These are phyloP conservation scores for Hygrophorus pudorinus DNA, from an alignment of 768 basidiomycete genomes.

Conservation along the genomic window DNA sequence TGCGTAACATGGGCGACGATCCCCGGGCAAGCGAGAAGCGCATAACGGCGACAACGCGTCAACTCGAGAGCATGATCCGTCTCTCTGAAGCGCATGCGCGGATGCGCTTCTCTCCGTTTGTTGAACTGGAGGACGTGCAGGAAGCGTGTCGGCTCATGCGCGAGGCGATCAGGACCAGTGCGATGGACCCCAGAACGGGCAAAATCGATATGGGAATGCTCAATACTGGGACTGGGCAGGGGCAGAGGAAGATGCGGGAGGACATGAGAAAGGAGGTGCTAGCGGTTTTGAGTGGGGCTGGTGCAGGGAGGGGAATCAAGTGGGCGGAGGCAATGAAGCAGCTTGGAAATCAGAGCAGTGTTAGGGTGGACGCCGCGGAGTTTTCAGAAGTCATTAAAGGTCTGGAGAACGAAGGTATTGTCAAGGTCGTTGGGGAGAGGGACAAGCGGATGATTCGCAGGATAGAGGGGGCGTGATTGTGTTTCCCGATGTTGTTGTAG, in stretches of 20 bases:
- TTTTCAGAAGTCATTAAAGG: conserved; percentile 71
- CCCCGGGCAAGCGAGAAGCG: conserved; percentile 82
- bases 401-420: conserved; percentile 76
- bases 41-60: conserved; percentile 96
- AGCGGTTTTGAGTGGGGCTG: conserved; percentile 47
- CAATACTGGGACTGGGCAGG: conserved; percentile 85
- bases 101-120: conserved; percentile 86
- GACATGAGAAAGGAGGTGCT: conserved; percentile 83
- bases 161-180: conserved; percentile 88
- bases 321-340: conserved; percentile 78
- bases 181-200: conserved; percentile 93
- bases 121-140: conserved; percentile 78
- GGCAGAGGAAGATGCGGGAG: conserved; percentile 78
- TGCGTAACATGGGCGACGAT: conserved; percentile 86
- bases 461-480: conserved; percentile 33
- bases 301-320: conserved; percentile 52
- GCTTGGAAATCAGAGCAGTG: conserved; percentile 76
- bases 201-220: conserved; percentile 96
- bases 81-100: conserved; percentile 94
- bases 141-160: conserved; percentile 95
- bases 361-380: conserved; percentile 70
- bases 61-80: conserved; percentile 95
- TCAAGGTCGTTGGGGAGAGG: conserved; percentile 82
- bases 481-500: no score
- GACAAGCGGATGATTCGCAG: conserved; percentile 73